These are phyloP conservation scores for Piromyces sp. DNA, from an alignment of 192 early-diverging fungal genomes.

Conservation along the genomic window DNA sequence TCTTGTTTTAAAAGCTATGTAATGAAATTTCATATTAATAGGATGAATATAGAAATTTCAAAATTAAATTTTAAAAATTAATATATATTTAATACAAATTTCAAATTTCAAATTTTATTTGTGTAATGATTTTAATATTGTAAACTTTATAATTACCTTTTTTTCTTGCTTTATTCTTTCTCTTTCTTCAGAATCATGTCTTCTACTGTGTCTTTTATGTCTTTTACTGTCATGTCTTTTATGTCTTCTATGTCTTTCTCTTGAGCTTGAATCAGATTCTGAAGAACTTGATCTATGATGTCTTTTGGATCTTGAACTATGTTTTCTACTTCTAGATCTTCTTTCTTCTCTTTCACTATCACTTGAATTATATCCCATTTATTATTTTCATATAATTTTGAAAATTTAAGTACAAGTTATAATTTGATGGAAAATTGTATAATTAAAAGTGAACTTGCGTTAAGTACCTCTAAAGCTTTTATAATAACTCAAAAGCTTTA, in stretches of 20 bases:
- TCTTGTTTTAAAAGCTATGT: slow-evolving; percentile 20
- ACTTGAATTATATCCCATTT: not conserved
- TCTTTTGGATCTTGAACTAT: not conserved
- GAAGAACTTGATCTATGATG: not conserved
- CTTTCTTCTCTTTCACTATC: not conserved
- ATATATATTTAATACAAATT: too few species aligned
- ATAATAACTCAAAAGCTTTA: too few species aligned
- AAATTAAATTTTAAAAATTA: too few species aligned
- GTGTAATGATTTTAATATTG: too few species aligned
- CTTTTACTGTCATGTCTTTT: not conserved
- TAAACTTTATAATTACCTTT: not conserved
- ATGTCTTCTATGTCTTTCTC: not conserved
- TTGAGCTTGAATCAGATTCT: not conserved
- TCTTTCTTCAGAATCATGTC: not conserved
- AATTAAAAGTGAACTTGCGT: too few species aligned
- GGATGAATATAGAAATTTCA: too few species aligned
- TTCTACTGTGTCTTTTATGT: not conserved
- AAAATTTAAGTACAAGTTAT: too few species aligned
- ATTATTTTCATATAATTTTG: too few species aligned
- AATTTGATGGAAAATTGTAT: too few species aligned
- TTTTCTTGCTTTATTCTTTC: not conserved
- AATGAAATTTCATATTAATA: too few species aligned
- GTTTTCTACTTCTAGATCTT: not conserved
- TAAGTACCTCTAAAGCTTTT: too few species aligned
- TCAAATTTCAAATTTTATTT: too few species aligned